Base-by-base conservation (phyloP, 441 rosid species). In the Omphalea diandra region DNA sequence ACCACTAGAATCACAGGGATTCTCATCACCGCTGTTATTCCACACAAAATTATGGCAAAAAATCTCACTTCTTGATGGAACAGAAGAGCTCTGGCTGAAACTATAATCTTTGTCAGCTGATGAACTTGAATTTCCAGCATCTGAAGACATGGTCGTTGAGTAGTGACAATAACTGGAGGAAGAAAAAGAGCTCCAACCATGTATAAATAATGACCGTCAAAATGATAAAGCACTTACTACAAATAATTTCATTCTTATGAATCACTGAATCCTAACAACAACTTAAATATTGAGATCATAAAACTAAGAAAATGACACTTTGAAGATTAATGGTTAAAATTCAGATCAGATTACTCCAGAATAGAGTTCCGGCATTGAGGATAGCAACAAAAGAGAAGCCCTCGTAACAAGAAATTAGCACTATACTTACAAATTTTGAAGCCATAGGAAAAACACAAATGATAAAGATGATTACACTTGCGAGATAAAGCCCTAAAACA, bases 31-130 rank as follows among this genome's bases (percentile, higher is more conserved):
- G 79, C 74, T 72, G 67, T 76, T 78, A 80, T 84, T 88, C 83
- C 88, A 85, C 83, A 83, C 75, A 79, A 83, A 88, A 74, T 88
- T 87, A 76, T 81, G 88, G 78, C 80, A 84, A 73, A 82, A 65
- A 62, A 81, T 67, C 63, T 83, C 93, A 71, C 76, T 79, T 67
- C 74, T 80, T 5, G 81, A 43, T 24, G 77, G 76, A 69, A 75
- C 68, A 18, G 83, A 75, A 33, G 89, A 76, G 56, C 82, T 81
- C 56, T 63, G 72, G 36, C 70, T 79, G 46, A 77, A 72, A 70
- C 76, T 68, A 56, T 57, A 76, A 69, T 71, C 80, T 72, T 80
- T 75, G 38, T 80, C 88, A 8, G 74, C 65, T 1, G 77, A 69
- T 15, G 87, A 77, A 72, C 75, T 74, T 67, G 86, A 80, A 76